Evolutionary conservation across 192 early-diverging fungal species (phyloP), one percentile per base, ranked within the genome.

Genomic region (Coemansia sp.): DNA sequence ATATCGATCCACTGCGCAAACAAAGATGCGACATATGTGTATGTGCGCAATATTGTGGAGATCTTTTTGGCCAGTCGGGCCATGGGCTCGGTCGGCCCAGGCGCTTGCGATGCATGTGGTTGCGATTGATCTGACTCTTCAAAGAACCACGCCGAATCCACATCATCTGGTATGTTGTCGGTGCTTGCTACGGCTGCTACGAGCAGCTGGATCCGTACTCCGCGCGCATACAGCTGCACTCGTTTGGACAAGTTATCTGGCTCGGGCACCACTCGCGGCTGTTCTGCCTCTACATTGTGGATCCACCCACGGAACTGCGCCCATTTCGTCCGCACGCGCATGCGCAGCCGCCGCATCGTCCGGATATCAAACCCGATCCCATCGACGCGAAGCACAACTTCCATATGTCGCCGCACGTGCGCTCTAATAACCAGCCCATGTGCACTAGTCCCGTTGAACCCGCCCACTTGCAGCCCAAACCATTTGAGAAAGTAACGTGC

Each of bases 1-100:
- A 82, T 70, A 50, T 82, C 79, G 45, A 82, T 64, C 79, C 79
- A 82, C 3, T 54, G 74, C 1, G 79, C 69, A 62, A 82, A 73
- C 54, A 75, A 37, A 49, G 79, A 75, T 9, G 79, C 74, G 60
- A 77, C 55, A 37, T 82, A 82, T 3, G 74, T 64, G 56, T 73
- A 75, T 3, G 79, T 71, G 65, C 79, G 79, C 58, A 82, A 49
- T 7, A 66, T 70, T 3, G 66, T 68, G 1, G 79, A 76, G 10
- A 82, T 58, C 22, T 49, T 66, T 41, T 65, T 64, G 16, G 79
- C 79, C 47, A 82, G 67, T 18, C 72, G 69, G 10, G 66, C 63
- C 3, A 74, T 74, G 32, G 61, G 45, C 61, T 77, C 59, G 12
- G 64, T 59, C 10, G 10, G 63, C 16, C 27, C 60, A 2, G n/a